Base-by-base conservation (phyloP, 1,284 basidiomycete species). In the Moniliella sp. region DNA sequence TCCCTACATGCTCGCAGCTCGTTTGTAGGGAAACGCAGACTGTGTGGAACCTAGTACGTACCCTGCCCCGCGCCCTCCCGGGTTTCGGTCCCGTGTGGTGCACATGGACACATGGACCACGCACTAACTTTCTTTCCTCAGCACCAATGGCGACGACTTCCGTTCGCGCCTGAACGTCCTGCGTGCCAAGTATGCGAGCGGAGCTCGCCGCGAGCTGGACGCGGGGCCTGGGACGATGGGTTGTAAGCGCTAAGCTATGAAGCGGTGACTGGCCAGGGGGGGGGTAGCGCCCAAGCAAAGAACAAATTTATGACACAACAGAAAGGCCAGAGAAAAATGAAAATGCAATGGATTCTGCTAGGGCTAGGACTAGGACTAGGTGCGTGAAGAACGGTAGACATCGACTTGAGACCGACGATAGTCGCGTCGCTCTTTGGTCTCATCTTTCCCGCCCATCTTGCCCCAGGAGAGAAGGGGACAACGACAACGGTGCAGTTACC, bases 401-500 rank as follows among this genome's bases (percentile, higher is more conserved):
- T 54, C 51, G 7, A 46, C 36, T 31, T 45, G 45, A 23, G 33
- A 37, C 17, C 47, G 31, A 4, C 51, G 34, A 35, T 44, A 31
- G 21, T 46, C 43, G 8, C 51, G 33, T 21, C 41, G 34, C 18
- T 40, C 39, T 27, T 73, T 72, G 0, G 84, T 93, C 40, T 67
- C 65, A 57, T 97, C 88, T 4, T 72, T 67, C 0, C 78, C 84
- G 12, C 65, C 66, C 1, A 80, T 30, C 38, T 74, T 70, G 2
- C 78, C 80, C 88, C 88, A 97, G 5, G 84, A 84, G 5, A 76
- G 71, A 5, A 97, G 69, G 4, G 88, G 88, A n/a, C n/a, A n/a
- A n/a, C n/a, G n/a, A n/a, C n/a, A n/a, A n/a, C n/a, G n/a, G 16
- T 5, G 16, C 5, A 2, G 2, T 11, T 9, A 31, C 45, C 34